Conservation (phyloP, 2,329 filamentous ascomycete genomes). For the Trichoderma asperellum region DNA sequence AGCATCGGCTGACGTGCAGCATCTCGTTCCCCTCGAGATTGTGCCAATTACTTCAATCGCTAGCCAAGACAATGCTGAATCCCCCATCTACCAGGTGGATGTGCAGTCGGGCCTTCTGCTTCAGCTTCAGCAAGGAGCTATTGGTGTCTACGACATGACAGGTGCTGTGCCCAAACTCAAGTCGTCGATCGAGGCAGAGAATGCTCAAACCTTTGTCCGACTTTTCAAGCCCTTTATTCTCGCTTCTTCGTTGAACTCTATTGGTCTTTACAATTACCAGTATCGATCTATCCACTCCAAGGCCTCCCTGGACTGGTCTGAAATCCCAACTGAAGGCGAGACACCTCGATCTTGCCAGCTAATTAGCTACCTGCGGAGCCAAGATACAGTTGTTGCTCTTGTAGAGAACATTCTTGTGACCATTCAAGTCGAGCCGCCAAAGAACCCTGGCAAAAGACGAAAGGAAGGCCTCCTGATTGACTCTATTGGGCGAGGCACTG, state of each 20-base stretch:
- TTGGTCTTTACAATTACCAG: slow-evolving; percentile 70
- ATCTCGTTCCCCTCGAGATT: slow-evolving; percentile 47
- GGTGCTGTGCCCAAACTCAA: slow-evolving; percentile 64
- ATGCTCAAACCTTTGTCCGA: slow-evolving; percentile 64
- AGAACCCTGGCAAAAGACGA: slow-evolving; percentile 58
- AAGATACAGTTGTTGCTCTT: slow-evolving; percentile 68
- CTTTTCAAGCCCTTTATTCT: slow-evolving; percentile 70
- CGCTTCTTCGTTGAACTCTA: slow-evolving; percentile 58
- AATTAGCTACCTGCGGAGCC: slow-evolving; percentile 66
- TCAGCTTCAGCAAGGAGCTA: slow-evolving; percentile 56
- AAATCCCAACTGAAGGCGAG: slow-evolving; percentile 45
- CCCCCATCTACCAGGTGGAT: slow-evolving; percentile 59
- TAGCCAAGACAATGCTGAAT: not conserved
- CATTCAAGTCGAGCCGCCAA: slow-evolving; percentile 68
- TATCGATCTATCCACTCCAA: slow-evolving; percentile 65
- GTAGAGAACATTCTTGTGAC: slow-evolving; percentile 67
- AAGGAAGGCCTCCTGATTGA: slow-evolving; percentile 71
- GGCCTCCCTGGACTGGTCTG: slow-evolving; percentile 49
- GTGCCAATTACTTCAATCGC: slow-evolving; percentile 42
- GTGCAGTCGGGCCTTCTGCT: slow-evolving; percentile 66
- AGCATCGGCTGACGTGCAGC: slow-evolving; percentile 39
- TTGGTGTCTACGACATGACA: slow-evolving; percentile 68
- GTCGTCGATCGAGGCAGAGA: slow-evolving; percentile 56
- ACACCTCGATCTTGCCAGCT: slow-evolving; percentile 48
- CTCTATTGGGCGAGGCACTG: slow-evolving; percentile 68